These are phyloP conservation scores for Davidsoniella australis DNA, from an alignment of 2,329 filamentous ascomycete genomes.

Conservation along the genomic window DNA sequence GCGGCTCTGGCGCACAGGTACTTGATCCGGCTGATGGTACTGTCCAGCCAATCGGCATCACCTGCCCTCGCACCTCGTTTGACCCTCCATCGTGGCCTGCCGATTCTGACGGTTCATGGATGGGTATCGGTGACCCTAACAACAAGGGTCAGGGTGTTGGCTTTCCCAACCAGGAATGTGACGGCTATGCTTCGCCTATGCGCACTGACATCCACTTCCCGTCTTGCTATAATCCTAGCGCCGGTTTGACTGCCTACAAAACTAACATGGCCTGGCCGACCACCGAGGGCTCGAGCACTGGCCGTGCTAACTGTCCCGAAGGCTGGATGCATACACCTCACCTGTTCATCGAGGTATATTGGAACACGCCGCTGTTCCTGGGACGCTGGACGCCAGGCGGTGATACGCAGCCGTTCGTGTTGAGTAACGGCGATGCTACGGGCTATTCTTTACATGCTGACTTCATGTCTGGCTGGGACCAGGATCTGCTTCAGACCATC, in stretches of 20 bases:
- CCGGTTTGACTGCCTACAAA: slow-evolving; percentile 40
- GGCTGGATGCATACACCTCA: slow-evolving; percentile 39
- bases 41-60: slow-evolving; percentile 39
- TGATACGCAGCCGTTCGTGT: slow-evolving; percentile 43
- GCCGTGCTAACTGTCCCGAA: slow-evolving; percentile 35
- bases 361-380: slow-evolving; percentile 36
- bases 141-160: slow-evolving; percentile 41
- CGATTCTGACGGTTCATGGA: slow-evolving; percentile 35
- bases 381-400: slow-evolving; percentile 36
- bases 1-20: slow-evolving; percentile 28
- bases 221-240: slow-evolving; percentile 52
- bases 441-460: slow-evolving; percentile 56
- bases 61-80: slow-evolving; percentile 38
- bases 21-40: slow-evolving; percentile 34
- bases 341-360: slow-evolving; percentile 43
- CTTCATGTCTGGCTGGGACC: slow-evolving; percentile 59
- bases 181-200: slow-evolving; percentile 41
- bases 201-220: slow-evolving; percentile 56
- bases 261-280: slow-evolving; percentile 51
- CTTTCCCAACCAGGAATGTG: slow-evolving; percentile 57
- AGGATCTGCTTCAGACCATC: slow-evolving; percentile 44
- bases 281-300: slow-evolving; percentile 24
- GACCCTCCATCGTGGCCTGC: slow-evolving; percentile 34
- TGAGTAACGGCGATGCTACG: slow-evolving; percentile 51
- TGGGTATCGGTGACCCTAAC: slow-evolving; percentile 36